Evolutionary conservation across 2,329 filamentous ascomycete species (phyloP).

Genomic region (Tetracladium maxilliforme): DNA sequence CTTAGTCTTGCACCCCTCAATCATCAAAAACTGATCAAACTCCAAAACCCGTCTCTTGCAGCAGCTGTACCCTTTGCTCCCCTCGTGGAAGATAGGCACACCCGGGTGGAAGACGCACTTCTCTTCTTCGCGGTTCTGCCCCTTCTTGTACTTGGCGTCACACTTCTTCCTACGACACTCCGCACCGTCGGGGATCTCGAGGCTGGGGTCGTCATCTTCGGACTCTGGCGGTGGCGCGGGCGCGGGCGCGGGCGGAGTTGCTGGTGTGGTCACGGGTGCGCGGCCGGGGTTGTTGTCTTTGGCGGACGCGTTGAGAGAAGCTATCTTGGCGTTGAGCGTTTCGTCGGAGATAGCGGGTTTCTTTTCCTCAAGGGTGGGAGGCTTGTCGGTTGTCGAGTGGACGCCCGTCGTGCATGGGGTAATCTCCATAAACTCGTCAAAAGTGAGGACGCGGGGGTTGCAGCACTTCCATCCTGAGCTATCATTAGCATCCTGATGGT

Average conservation of each 20-base stretch:
- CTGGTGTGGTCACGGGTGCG: constrained; percentile 25
- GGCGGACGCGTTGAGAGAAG: constrained; percentile 6
- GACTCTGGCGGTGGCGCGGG: constrained; percentile 55
- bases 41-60: constrained; percentile 92
- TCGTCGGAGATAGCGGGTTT: constrained; percentile 24
- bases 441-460: constrained; percentile 90
- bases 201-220: constrained; percentile 70
- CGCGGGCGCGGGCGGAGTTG: constrained; percentile 19
- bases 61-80: constrained; percentile 94
- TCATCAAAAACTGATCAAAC: constrained; percentile 96
- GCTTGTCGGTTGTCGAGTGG: constrained; percentile 74
- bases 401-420: constrained; percentile 84
- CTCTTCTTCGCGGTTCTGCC: constrained; percentile 49
- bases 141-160: constrained; percentile 47
- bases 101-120: constrained; percentile 82
- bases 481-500: constrained; percentile 7
- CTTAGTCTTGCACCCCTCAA: constrained; percentile 79
- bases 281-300: constrained; percentile 26
- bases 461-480: constrained; percentile 93
- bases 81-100: constrained; percentile 88
- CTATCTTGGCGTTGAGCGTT: constrained; percentile 24
- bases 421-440: constrained; percentile 94
- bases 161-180: constrained; percentile 71
- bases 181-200: constrained; percentile 59
- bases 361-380: constrained; percentile 46